Base-by-base conservation (phyloP, 352 stramenopile genomes). In the Globisporangium middletonii region DNA sequence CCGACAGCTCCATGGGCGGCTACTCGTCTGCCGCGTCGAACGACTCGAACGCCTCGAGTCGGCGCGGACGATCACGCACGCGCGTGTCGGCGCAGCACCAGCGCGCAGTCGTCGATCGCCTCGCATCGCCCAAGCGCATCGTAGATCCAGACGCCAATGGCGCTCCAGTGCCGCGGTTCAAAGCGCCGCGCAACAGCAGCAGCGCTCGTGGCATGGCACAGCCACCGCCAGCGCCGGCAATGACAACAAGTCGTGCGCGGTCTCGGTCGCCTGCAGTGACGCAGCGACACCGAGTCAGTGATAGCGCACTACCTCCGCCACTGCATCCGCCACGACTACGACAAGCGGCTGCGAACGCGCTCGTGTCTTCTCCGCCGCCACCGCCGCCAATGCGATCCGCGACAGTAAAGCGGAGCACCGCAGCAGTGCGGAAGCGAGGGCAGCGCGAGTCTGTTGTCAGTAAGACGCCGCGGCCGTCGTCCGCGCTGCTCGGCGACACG, bases 21-120 rank as follows among this genome's bases (percentile, higher is more conserved):
- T 93, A 93, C 50, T 88, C 75, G 3, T 93, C 83, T 5, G 73
- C 72, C 0, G 72, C 58, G 0, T 93, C 80, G 0, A 71, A 76
- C 48, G 67, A 55, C 1, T 89, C 78, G 2, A 83, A 80, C 41
- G 44, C 41, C n/a, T 88, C 75, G 0, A 73, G 65, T 13, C 67
- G 65, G 0, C 83, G 79, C 13, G 67, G 68, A 1, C 61, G 73
- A 37, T 78, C 72, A 1, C 62, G 63, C 0, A 67, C 72, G 11
- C 52, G 73, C 5, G 9, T 72, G 2, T 77, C 77, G n/a, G 77
- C 55, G 54, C 64, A 77, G 9, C 74, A 71, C 4, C 83, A 94
- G 33, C 73, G 78, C 1, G 77, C 88, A 26, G 53, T 77, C 0
- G 74, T 77, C 45, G 67, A 73, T 3, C 73, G 83, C 0, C 45